Conservation (phyloP, 108 stramenopile genomes). For the Cyclotella choctawhatcheeana region DNA sequence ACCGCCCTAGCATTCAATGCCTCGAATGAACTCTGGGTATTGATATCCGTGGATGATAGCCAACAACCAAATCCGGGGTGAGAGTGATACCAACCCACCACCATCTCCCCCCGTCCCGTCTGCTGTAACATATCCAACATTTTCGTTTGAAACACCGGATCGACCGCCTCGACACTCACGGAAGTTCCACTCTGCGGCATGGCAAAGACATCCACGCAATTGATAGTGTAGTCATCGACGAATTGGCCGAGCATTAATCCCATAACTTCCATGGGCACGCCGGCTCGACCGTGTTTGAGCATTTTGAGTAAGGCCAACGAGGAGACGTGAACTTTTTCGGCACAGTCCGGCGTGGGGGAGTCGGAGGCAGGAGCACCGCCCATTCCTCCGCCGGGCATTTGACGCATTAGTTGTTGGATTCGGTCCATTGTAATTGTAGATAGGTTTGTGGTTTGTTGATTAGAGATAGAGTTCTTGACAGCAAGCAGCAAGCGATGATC, state of each 20-base stretch:
- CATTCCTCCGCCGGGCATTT: constrained; percentile 85
- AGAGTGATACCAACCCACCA: constrained; percentile 99
- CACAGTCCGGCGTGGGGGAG: constrained; percentile 90
- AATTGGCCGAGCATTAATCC: constrained; percentile 99
- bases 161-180: constrained; percentile 98
- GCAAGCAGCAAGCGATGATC: too few relatives aligned
- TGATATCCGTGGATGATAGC: constrained; percentile 97
- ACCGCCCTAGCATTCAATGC: constrained; percentile 94
- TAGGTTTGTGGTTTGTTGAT: neutral
- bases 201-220: constrained; percentile 99
- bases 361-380: constrained; percentile 73
- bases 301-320: constrained; percentile 98
- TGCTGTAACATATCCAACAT: constrained; percentile 99
- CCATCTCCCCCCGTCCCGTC: constrained; percentile 97
- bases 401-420: constrained; percentile 88
- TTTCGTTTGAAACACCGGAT: constrained; percentile 98
- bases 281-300: constrained; percentile 99
- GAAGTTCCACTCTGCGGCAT: constrained; percentile 99
- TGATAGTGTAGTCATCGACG: constrained; percentile 99
- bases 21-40: constrained; percentile 98
- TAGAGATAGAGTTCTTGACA: too few relatives aligned
- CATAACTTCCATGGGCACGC: constrained; percentile 99
- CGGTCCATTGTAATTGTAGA: constrained; percentile 82
- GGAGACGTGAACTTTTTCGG: constrained; percentile 98
- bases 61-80: constrained; percentile 99